Percentiles rank a stretch among this genome's conserved stretches.
phyloP scores from a whole-genome alignment of 768 basidiomycete genomes.

The Tubosaeta sp. region DNA sequence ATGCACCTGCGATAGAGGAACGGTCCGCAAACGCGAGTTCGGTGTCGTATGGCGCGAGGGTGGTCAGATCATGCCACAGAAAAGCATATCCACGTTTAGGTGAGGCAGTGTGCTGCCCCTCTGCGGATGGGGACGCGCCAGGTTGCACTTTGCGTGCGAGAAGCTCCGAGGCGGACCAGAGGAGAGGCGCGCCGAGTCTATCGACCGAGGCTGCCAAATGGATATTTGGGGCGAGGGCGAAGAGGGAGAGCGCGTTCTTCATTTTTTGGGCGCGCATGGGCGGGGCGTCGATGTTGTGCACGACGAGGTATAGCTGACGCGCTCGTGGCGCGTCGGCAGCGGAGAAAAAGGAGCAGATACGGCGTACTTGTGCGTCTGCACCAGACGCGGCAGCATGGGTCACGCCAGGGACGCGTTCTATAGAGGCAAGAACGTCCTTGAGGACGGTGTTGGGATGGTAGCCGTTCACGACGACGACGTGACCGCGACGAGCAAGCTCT shows the following conservation, averaged over 20 bases:
- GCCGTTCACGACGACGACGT: conserved; percentile 76
- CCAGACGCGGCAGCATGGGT: conserved; percentile 15
- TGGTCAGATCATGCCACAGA: conserved; percentile 90
- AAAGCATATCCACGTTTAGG: conserved; percentile 57
- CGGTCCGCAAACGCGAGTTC: conserved; percentile 69
- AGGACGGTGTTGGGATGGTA: conserved; percentile 66
- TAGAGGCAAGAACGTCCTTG: conserved; percentile 61
- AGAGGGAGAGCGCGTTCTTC: conserved; percentile 62
- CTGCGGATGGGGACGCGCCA: neutral
- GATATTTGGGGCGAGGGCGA: conserved; percentile 70
- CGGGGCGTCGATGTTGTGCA: conserved; percentile 87
- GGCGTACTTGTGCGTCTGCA: conserved; percentile 59
- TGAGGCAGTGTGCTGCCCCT: conserved; percentile 4
- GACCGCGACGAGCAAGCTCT: conserved; percentile 53
- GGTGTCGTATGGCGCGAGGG: conserved; percentile 74
- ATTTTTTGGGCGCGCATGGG: conserved; percentile 61
- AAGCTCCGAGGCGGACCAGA: conserved; percentile 74
- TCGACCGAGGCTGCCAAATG: conserved; percentile 86
- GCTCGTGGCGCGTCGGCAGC: conserved; percentile 26
- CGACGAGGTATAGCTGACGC: conserved; percentile 64
- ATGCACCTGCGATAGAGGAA: conserved; percentile 54
- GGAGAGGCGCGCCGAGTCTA: conserved; percentile 75
- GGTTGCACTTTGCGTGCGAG: conserved; percentile 45
- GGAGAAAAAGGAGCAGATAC: conserved; percentile 64
- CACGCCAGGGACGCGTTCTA: conserved; percentile 40